Conservation (phyloP, 2,329 filamentous ascomycete genomes). For the Bimuria novae-zelandiae region DNA sequence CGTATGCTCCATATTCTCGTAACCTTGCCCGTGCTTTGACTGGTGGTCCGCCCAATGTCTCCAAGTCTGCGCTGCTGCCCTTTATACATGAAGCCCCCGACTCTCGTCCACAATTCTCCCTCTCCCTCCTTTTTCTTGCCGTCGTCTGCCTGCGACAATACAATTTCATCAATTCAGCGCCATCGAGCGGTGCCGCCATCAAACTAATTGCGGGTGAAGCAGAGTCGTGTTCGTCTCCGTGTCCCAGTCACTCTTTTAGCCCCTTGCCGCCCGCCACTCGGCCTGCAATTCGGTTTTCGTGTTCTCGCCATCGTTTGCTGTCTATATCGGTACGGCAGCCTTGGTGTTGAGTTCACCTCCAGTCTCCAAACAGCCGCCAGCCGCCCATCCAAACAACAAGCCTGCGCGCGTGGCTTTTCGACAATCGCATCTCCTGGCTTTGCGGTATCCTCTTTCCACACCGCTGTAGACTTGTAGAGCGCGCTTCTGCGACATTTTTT, state of each 20-base stretch:
- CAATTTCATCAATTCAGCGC: slow-evolving; percentile 33
- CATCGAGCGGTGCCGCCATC: slow-evolving; percentile 34
- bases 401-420: slow-evolving; percentile 2
- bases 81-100: slow-evolving; percentile 38
- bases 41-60: slow-evolving; percentile 32
- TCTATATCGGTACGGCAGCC: slow-evolving; percentile 29
- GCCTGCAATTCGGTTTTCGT: slow-evolving; percentile 38
- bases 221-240: slow-evolving; percentile 37
- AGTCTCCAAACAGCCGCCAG: slow-evolving; percentile 20
- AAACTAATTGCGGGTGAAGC: slow-evolving; percentile 24
- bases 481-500: slow-evolving; percentile 4
- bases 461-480: slow-evolving; percentile 5
- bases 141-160: slow-evolving; percentile 16
- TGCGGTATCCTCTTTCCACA: neutral
- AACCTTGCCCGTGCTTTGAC: slow-evolving; percentile 33
- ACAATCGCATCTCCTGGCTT: neutral
- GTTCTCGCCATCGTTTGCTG: slow-evolving; percentile 37
- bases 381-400: slow-evolving; percentile 10
- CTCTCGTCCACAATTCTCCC: slow-evolving; percentile 30
- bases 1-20: slow-evolving; percentile 35
- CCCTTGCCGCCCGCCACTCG: slow-evolving; percentile 20
- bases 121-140: slow-evolving; percentile 31
- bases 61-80: slow-evolving; percentile 34
- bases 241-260: slow-evolving; percentile 26
- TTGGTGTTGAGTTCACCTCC: slow-evolving; percentile 42